A percentile compares a stretch with the other conserved stretches of the same genome.
Conservation (phyloP, 306 rosid species). For the Corylus avellana region DNA sequence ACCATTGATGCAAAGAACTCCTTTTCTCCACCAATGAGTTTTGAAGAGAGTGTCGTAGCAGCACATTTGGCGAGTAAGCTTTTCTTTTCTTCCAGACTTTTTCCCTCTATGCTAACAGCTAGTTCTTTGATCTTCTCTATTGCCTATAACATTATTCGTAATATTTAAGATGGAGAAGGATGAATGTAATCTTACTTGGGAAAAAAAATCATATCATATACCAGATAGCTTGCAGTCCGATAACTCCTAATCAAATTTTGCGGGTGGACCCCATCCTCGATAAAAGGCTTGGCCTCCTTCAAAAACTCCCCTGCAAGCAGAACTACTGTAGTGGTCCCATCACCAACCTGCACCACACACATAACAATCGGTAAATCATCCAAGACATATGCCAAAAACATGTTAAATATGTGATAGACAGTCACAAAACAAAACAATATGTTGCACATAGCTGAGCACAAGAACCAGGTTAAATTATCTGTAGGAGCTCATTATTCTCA, state of each 20-base stretch:
- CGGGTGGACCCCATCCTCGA: slow-evolving; percentile 95
- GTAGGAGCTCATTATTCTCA: neutral
- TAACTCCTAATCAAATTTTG: slow-evolving; percentile 90
- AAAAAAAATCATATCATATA: slow-evolving; percentile 12
- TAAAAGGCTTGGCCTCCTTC: slow-evolving; percentile 94
- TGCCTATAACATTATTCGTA: slow-evolving; percentile 49
- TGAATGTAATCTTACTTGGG: neutral
- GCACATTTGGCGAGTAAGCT: slow-evolving; percentile 88
- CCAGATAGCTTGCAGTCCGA: slow-evolving; percentile 76
- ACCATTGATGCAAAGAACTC: slow-evolving; percentile 97
- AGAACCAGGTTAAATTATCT: neutral
- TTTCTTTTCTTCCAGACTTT: slow-evolving; percentile 90
- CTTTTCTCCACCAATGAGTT: slow-evolving; percentile 97
- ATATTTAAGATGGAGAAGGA: slow-evolving; percentile 2
- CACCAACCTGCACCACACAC: slow-evolving; percentile 75
- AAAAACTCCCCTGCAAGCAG: slow-evolving; percentile 93
- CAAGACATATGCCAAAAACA: neutral
- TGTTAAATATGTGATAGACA: neutral
- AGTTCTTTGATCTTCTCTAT: slow-evolving; percentile 80
- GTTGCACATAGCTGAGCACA: neutral
- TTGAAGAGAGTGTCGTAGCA: slow-evolving; percentile 94
- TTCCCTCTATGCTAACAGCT: slow-evolving; percentile 94
- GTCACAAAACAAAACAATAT: neutral
- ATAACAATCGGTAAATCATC: slow-evolving; percentile 1
- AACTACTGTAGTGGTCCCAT: slow-evolving; percentile 98